phyloP scores from a whole-genome alignment of 805 yeast species.

The Nadsonia fulvescens region DNA sequence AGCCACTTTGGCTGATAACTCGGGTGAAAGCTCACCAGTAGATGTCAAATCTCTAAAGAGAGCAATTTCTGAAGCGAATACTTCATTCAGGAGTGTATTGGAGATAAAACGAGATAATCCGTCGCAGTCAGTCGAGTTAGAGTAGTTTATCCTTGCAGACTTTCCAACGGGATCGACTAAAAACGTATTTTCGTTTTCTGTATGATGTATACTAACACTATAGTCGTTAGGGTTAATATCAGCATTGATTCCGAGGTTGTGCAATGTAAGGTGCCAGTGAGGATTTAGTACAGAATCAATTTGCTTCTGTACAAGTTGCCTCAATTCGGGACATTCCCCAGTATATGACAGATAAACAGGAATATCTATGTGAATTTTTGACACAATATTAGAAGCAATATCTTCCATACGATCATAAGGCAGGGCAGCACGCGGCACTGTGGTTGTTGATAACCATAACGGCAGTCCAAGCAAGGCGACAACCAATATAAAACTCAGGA shows the following conservation, averaged over 20 bases:
- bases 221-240: constrained; percentile 18
- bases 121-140: constrained; percentile 47
- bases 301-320: constrained; percentile 44
- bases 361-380: constrained; percentile 11
- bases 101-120: constrained; percentile 7
- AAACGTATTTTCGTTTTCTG: constrained; percentile 25
- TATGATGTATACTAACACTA: constrained; percentile 21
- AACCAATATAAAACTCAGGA: too few relatives aligned
- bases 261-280: constrained; percentile 17
- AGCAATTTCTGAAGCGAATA: constrained; percentile 26
- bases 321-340: constrained; percentile 33
- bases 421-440: constrained; percentile 42
- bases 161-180: constrained; percentile 20
- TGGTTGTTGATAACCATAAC: constrained; percentile 40
- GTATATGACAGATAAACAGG: constrained; percentile 17
- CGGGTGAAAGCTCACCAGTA: constrained; percentile 4
- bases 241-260: constrained; percentile 16
- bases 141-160: constrained; percentile 33
- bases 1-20: constrained; percentile 3
- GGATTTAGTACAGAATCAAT: constrained; percentile 28
- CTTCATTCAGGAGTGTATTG: constrained; percentile 24
- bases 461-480: constrained; percentile 33
- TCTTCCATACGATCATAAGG: constrained; percentile 28
- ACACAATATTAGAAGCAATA: constrained; percentile 16
- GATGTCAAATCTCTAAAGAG: constrained; percentile 13